Percentiles rank a stretch among this genome's conserved stretches.
These are phyloP conservation scores for Phytophthora aleatoria DNA, from an alignment of 352 stramenopile genomes.

Conservation along the genomic window DNA sequence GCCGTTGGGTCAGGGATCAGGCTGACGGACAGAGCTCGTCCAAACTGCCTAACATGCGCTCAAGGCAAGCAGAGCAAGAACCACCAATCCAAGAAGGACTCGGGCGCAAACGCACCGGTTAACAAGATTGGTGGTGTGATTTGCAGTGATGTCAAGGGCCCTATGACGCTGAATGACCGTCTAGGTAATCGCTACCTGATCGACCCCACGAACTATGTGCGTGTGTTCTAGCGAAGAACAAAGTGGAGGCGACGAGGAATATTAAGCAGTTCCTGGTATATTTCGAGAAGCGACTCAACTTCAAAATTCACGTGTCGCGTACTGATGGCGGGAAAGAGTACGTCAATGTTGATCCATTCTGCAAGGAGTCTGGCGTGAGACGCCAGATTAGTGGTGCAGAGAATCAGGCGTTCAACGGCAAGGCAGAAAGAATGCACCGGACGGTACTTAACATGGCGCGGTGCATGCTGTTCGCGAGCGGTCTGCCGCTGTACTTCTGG, in stretches of 20 bases:
- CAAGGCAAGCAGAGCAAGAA: conserved; percentile 15
- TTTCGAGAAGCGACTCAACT: not conserved
- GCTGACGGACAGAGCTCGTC: not conserved
- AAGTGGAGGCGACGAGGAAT: not conserved
- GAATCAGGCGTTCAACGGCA: not conserved
- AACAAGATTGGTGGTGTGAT: not conserved
- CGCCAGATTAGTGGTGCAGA: not conserved
- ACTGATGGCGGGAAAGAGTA: not conserved
- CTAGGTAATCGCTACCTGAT: not conserved
- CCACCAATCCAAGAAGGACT: conserved; percentile 7
- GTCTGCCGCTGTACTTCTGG: not conserved
- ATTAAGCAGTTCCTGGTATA: not conserved
- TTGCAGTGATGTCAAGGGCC: not conserved
- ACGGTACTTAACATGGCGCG: not conserved
- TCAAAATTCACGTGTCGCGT: not conserved
- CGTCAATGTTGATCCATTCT: not conserved
- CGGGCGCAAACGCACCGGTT: not conserved
- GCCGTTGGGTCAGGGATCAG: not conserved
- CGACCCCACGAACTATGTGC: not conserved
- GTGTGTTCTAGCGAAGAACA: conserved; percentile 1
- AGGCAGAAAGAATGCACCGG: not conserved
- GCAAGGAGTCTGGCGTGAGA: not conserved
- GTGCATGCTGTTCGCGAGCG: not conserved
- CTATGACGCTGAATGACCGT: not conserved
- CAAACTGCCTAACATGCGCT: conserved; percentile 1